Evolutionary conservation across 768 basidiomycete genomes (phyloP), one percentile per base, ranked within the genome.

Genomic region (Rhizopogon vesiculosus): DNA sequence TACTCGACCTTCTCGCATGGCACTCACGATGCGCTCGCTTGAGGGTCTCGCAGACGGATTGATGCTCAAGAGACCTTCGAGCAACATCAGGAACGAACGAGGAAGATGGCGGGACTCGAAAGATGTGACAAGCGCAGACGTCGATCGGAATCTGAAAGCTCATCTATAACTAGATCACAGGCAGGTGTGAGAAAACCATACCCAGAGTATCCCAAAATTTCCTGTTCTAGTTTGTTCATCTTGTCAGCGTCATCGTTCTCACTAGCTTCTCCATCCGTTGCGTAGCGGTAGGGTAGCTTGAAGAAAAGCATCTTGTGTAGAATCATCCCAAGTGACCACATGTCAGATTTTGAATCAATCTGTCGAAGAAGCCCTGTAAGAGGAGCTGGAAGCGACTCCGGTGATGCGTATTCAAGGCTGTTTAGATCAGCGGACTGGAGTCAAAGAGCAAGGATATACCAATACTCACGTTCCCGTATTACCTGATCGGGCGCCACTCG

Each of bases 291-390:
- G 0, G 96, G 95, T 18, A 96, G 71, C 35, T 83, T 82, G 73
- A 98, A 93, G 74, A 97, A 98, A 1, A 96, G 73, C 58, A 98
- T 78, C 63, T 93, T 95, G 75, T 98, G 86, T 16, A 98, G 77
- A 54, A 98, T 91, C 89, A 98, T 93, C 59, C 95, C 95, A 15
- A 98, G 78, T 5, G 91, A 92, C 95, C 96, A 98, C 86, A 97
- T 93, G 66, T 98, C 95, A 4, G 90, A 82, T 64, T 94, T 94
- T 0, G 92, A 91, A 63, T 91, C 88, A 2, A 92, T 78, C 45
- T 89, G 85, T 7, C 75, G 77, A 7, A 90, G 81, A 19, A 78
- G 69, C 0, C 91, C 90, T 0, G 83, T 86, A 6, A 75, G 70
- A 13, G 81, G 84, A 0, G 84, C 82, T 3, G 85, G 84, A 1